Base-by-base conservation (phyloP, 495 filamentous ascomycete genomes). In the Stereocaulon alpinum region DNA sequence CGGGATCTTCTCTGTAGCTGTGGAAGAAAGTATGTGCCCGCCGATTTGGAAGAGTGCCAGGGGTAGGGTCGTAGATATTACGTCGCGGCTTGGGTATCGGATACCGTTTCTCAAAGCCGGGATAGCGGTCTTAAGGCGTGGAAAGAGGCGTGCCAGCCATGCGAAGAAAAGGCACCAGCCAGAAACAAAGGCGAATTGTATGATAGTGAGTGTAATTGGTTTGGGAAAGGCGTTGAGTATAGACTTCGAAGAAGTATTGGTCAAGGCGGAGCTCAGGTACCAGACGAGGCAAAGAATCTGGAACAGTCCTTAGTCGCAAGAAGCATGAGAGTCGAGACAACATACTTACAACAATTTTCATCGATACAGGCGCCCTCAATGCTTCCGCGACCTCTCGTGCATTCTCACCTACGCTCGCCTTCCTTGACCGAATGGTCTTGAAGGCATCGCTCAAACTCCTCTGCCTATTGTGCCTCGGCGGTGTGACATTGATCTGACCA, bases 211-310 rank as follows among this genome's bases (percentile, higher is more conserved):
- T 27, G 93, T 99, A 22, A 95, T 85, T 12, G 93, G 94, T 70
- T 87, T 89, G 37, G 88, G 84, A 61, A 97, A 91, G 40, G 91
- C 86, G 64, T 91, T 97, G 59, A 99, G 80, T 68, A 99, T 97
- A 11, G 91, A 86, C 74, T 97, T 97, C 41, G 93, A 97, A 56
- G 94, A 96, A 0, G 91, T 96, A 72, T 97, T 99, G 59, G 93
- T 95, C 61, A 96, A 74, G 53, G 93, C 92, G 30, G 93, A 97
- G 34, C 89, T 90, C 71, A 87, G 78, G 72, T 96, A 99, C 93
- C 93, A 97, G 64, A 89, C 74, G 49, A 89, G 67, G 71, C 91
- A 95, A 40, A 95, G 83, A 42, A 78, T 70, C 90, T 95, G 70
- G 29, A 52, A 56, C 47, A 40, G 24, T 56, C 40, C n/a, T 60